Evolutionary conservation across 2,329 filamentous ascomycete genomes (phyloP).

Genomic region (Cercospora sojina): DNA sequence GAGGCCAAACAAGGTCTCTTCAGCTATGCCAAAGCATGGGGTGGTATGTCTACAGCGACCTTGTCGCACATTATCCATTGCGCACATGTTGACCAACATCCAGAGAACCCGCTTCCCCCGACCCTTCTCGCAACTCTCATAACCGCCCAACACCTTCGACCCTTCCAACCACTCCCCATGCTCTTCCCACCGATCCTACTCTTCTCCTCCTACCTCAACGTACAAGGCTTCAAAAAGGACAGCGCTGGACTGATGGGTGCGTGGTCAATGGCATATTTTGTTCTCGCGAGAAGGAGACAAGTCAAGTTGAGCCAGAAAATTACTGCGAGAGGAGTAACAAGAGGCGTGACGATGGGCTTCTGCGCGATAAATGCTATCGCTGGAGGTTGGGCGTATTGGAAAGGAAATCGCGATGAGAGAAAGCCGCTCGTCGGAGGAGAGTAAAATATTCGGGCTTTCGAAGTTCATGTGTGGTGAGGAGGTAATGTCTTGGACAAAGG

Average conservation of each 20-base stretch:
- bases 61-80: neutral
- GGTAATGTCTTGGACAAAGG: neutral
- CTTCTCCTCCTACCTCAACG: constrained; percentile 65
- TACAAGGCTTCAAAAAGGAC: constrained; percentile 62
- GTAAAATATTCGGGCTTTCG: neutral
- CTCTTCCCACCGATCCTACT: constrained; percentile 65
- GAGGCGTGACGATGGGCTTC: constrained; percentile 53
- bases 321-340: constrained; percentile 51
- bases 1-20: constrained; percentile 44
- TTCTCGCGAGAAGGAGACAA: constrained; percentile 60
- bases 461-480: neutral
- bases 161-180: constrained; percentile 65
- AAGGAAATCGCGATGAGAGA: constrained; percentile 21
- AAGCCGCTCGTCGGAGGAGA: constrained; percentile 12
- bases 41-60: constrained; percentile 44
- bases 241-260: constrained; percentile 63
- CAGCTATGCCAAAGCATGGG: constrained; percentile 52
- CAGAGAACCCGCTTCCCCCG: constrained; percentile 64
- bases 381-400: constrained; percentile 52
- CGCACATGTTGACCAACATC: constrained; percentile 11
- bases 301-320: constrained; percentile 50
- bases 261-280: constrained; percentile 64
- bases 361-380: constrained; percentile 53
- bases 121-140: constrained; percentile 65
- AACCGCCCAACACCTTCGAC: constrained; percentile 64